A percentile compares a stretch with the other conserved stretches of the same genome.
phyloP scores from a whole-genome alignment of 1,284 basidiomycete species.

The Papiliotrema terrestris region DNA sequence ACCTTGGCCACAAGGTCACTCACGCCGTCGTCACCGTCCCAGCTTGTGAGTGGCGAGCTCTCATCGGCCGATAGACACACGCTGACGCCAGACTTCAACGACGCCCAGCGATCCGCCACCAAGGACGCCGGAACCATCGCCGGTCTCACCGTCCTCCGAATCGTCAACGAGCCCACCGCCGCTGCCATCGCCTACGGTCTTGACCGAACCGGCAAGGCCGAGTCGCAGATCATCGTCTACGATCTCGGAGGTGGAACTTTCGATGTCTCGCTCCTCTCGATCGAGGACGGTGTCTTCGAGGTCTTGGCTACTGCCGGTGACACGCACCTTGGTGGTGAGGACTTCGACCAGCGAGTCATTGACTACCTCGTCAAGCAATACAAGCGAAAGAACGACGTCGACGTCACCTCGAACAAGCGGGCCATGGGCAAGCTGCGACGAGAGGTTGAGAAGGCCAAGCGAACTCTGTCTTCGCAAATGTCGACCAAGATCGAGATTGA shows the following conservation, averaged over 20 bases:
- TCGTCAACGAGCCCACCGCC: conserved; percentile 98
- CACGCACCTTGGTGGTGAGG: conserved; percentile 98
- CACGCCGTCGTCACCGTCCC: conserved; percentile 98
- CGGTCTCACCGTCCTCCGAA: conserved; percentile 91
- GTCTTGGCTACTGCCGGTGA: conserved; percentile 98
- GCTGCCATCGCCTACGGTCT: conserved; percentile 92
- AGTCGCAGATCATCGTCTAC: conserved; percentile 96
- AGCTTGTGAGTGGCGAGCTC: conserved; percentile 57
- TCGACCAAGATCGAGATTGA: conserved; percentile 71
- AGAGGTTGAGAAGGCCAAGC: conserved; percentile 98
- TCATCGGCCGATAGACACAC: conserved; percentile 3
- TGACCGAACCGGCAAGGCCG: conserved; percentile 84
- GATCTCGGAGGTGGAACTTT: conserved; percentile 98
- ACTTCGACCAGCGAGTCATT: conserved; percentile 96
- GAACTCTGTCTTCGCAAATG: conserved; percentile 82
- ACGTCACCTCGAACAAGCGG: conserved; percentile 79
- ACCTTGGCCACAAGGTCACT: conserved; percentile 92
- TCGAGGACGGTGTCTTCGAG: conserved; percentile 94
- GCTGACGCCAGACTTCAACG: conserved; percentile 71
- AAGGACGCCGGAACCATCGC: conserved; percentile 98
- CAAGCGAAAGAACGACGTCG: conserved; percentile 92
- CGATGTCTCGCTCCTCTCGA: conserved; percentile 96
- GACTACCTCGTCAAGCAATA: conserved; percentile 88
- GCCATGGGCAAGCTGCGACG: conserved; percentile 96
- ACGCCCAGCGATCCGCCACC: conserved; percentile 97